These are phyloP conservation scores for Pichiaceae sp. DNA, from an alignment of 1,139 yeast genomes.

Conservation along the genomic window DNA sequence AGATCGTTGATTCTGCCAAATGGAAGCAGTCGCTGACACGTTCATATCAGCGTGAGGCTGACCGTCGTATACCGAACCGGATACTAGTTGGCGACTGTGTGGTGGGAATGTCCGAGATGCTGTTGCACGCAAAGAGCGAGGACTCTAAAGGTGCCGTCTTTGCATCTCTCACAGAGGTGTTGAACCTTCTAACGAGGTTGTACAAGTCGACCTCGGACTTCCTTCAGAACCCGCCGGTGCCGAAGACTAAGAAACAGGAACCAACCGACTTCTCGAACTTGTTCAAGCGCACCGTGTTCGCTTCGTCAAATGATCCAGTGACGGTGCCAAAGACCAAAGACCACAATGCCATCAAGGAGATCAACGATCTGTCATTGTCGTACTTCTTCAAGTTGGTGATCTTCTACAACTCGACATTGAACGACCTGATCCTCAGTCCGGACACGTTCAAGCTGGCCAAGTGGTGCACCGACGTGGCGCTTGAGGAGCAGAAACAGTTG, in stretches of 20 bases:
- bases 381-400: constrained; percentile 59
- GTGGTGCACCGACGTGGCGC: constrained; percentile 63
- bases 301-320: no score
- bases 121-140: constrained; percentile 55
- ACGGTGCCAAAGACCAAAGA: no score
- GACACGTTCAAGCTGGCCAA: constrained; percentile 61
- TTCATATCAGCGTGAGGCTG: constrained; percentile 23
- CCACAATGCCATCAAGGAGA: constrained; percentile 38
- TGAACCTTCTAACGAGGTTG: constrained; percentile 52
- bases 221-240: constrained; percentile 26
- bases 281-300: no score
- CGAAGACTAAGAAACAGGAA: constrained; percentile 16
- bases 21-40: background rate
- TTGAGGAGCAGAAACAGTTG: constrained; percentile 32
- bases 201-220: constrained; percentile 45
- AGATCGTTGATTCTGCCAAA: background rate
- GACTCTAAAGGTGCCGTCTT: constrained; percentile 49
- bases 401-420: constrained; percentile 51
- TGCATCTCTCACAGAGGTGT: constrained; percentile 46
- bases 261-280: no score
- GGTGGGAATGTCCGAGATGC: constrained; percentile 49
- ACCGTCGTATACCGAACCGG: constrained; percentile 50
- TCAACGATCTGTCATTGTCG: constrained; percentile 55
- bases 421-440: constrained; percentile 54
- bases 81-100: constrained; percentile 55